A percentile compares a stretch with the other conserved stretches of the same genome.
phyloP scores from a whole-genome alignment of 768 basidiomycete species.

The Psilocybe sp. region DNA sequence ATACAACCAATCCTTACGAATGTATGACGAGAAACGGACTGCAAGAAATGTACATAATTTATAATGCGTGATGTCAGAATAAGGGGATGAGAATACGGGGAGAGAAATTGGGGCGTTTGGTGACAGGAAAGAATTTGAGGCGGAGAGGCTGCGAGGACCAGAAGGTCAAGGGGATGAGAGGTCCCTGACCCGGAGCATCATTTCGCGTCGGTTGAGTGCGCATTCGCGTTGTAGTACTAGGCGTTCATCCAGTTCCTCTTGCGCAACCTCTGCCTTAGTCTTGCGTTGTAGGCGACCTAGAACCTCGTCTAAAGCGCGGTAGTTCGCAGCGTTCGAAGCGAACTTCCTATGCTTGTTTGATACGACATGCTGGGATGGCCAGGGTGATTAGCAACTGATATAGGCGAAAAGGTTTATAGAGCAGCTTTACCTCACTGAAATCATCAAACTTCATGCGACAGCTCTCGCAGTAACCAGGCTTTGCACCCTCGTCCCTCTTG shows the following conservation, averaged over 20 bases:
- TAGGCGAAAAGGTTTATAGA: background rate
- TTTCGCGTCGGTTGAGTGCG: background rate
- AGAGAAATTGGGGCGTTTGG: too few relatives aligned
- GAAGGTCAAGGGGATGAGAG: slow-evolving; percentile 8
- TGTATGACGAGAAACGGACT: background rate
- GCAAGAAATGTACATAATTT: background rate
- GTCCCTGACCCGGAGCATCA: background rate
- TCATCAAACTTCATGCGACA: slow-evolving; percentile 89
- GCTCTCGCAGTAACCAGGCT: slow-evolving; percentile 97
- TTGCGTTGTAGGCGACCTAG: slow-evolving; percentile 57
- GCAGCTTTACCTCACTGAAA: slow-evolving; percentile 69
- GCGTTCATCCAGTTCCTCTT: slow-evolving; percentile 17
- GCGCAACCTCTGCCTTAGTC: slow-evolving; percentile 30
- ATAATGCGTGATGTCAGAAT: too few relatives aligned
- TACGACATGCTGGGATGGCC: slow-evolving; percentile 58
- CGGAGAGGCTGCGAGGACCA: background rate
- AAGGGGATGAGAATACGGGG: too few relatives aligned
- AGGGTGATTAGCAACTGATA: background rate
- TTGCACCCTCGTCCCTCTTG: slow-evolving; percentile 80
- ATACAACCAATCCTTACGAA: background rate
- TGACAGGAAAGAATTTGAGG: background rate
- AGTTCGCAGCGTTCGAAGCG: slow-evolving; percentile 76
- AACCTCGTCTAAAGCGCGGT: slow-evolving; percentile 72
- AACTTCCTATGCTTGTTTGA: slow-evolving; percentile 79
- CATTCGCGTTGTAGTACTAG: slow-evolving; percentile 1